Percentiles rank a stretch among this genome's conserved stretches.
Conservation (phyloP, 371 early-diverging fungal species). For the Funneliformis caledonium region DNA sequence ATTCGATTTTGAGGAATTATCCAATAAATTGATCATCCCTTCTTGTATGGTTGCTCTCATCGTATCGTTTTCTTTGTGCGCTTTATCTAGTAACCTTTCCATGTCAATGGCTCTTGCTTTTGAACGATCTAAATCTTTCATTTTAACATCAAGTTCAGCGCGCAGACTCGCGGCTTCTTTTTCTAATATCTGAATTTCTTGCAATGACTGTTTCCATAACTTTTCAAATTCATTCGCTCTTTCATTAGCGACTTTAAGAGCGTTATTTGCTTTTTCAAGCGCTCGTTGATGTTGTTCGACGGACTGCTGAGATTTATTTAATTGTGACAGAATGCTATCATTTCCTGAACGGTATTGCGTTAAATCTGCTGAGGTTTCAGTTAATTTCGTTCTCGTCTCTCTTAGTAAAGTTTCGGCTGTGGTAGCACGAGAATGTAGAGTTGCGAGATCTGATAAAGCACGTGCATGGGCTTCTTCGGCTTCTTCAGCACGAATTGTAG, state of each 20-base stretch:
- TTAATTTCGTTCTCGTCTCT: constrained; percentile 49
- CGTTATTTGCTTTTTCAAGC: constrained; percentile 46
- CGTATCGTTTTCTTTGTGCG: constrained; percentile 50
- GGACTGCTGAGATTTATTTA: constrained; percentile 44
- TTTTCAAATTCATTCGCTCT: constrained; percentile 49
- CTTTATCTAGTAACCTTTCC: constrained; percentile 43
- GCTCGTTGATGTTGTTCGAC: constrained; percentile 49
- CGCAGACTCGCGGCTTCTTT: constrained; percentile 29
- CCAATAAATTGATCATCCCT: constrained; percentile 45
- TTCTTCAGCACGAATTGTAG: constrained; percentile 56
- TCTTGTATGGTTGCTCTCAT: constrained; percentile 50
- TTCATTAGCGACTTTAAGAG: constrained; percentile 47
- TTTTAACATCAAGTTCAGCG: constrained; percentile 30
- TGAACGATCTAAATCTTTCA: constrained; percentile 8
- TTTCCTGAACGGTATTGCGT: constrained; percentile 46
- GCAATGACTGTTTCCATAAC: constrained; percentile 42
- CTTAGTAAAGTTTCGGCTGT: constrained; percentile 56
- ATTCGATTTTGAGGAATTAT: not conserved
- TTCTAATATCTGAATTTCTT: constrained; percentile 27
- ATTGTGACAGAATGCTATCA: constrained; percentile 43
- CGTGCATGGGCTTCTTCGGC: constrained; percentile 59
- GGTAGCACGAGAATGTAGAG: constrained; percentile 52
- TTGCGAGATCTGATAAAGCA: constrained; percentile 53
- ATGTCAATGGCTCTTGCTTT: constrained; percentile 1
- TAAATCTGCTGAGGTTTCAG: constrained; percentile 47